phyloP scores from a whole-genome alignment of 192 early-diverging fungal species.

The Chytriomyces confervae region DNA sequence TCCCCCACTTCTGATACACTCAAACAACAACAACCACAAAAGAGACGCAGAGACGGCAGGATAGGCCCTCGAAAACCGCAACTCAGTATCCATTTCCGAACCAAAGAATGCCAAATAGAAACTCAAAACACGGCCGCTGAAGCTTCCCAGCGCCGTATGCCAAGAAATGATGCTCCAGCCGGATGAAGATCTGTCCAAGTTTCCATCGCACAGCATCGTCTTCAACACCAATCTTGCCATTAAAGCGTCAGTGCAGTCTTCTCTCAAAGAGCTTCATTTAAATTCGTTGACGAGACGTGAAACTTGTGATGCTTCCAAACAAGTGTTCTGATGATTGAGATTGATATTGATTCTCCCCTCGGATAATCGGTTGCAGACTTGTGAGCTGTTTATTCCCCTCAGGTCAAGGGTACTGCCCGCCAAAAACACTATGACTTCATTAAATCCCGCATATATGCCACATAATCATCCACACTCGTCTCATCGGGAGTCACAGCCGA shows the following conservation, averaged over 20 bases:
- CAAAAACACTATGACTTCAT: background rate
- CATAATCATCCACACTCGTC: slow-evolving; percentile 21
- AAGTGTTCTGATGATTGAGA: too few relatives aligned
- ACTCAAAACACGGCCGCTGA: background rate
- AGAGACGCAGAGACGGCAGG: slow-evolving; percentile 26
- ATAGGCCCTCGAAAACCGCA: slow-evolving; percentile 2
- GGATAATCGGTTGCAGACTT: too few relatives aligned
- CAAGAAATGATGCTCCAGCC: background rate
- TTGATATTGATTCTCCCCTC: too few relatives aligned
- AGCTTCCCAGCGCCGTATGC: background rate
- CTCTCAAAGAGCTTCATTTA: slow-evolving; percentile 15
- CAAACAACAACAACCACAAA: background rate
- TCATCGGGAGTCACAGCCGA: slow-evolving; percentile 23
- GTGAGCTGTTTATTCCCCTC: too few relatives aligned
- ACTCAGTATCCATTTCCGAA: background rate
- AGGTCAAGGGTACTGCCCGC: too few relatives aligned
- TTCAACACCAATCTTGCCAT: background rate
- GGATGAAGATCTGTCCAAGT: too few relatives aligned
- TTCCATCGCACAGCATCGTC: background rate
- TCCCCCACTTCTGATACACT: background rate
- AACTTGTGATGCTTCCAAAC: too few relatives aligned
- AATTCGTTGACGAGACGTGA: too few relatives aligned
- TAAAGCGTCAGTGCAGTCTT: background rate
- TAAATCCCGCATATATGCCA: slow-evolving; percentile 9
- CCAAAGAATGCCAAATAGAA: background rate